Conservation (phyloP, 805 yeast genomes). For the Ogataea nakhonphanomensis region DNA sequence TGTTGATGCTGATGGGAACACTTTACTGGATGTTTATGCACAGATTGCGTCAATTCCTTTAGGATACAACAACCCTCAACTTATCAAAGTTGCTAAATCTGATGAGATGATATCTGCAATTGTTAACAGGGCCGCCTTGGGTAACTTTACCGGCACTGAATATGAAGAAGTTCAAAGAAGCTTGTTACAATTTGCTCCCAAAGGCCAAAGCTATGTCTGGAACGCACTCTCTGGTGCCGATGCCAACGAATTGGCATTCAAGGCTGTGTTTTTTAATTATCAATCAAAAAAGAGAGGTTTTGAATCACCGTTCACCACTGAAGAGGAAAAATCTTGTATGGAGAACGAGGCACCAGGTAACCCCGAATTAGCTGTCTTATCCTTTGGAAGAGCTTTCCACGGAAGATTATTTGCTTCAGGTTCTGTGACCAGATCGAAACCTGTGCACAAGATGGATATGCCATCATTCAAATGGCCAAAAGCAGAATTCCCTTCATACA, state of each 20-base stretch:
- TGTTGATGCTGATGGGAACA: conserved; percentile 77
- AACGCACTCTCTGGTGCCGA: conserved; percentile 82
- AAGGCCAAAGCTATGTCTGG: conserved; percentile 73
- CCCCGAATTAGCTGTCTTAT: conserved; percentile 79
- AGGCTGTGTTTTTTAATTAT: conserved; percentile 83
- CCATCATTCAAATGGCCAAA: conserved; percentile 97
- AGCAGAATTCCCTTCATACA: conserved; percentile 78
- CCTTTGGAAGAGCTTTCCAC: conserved; percentile 88
- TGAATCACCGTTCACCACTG: conserved; percentile 53
- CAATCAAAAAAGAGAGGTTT: conserved; percentile 67
- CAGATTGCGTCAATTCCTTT: conserved; percentile 84
- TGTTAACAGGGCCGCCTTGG: conserved; percentile 81
- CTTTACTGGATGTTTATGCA: conserved; percentile 69
- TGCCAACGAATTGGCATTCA: conserved; percentile 85
- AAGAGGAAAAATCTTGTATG: conserved; percentile 76
- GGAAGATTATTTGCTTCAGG: conserved; percentile 93
- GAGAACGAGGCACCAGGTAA: conserved; percentile 82
- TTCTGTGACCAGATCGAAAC: conserved; percentile 89
- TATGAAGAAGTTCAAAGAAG: conserved; percentile 49
- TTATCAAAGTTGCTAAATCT: conserved; percentile 63
- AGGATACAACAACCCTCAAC: conserved; percentile 82
- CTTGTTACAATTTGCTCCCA: conserved; percentile 71
- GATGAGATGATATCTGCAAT: conserved; percentile 69
- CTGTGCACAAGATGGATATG: conserved; percentile 87
- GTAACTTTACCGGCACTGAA: conserved; percentile 74